A percentile compares a stretch with the other conserved stretches of the same genome.
These are phyloP conservation scores for Dalbergia cultrata DNA, from an alignment of 306 rosid species.

Conservation along the genomic window DNA sequence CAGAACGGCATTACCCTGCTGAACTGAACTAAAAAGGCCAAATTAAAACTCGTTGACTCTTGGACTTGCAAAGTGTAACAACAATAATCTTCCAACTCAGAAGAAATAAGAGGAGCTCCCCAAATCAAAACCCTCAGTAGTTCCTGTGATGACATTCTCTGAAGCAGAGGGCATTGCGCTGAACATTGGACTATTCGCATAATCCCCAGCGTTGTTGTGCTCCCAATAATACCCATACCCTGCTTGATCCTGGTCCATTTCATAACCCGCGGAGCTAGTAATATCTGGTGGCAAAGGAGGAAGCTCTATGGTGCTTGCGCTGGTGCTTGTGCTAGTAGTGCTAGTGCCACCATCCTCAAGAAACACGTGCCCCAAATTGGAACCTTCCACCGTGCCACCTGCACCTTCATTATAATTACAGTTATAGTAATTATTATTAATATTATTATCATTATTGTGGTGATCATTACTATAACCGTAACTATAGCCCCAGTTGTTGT, in stretches of 20 bases:
- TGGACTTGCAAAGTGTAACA: too few species aligned
- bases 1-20: too few species aligned
- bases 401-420: neutral
- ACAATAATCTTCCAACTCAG: neutral
- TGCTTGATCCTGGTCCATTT: conserved; percentile 17
- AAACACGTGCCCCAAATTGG: conserved; percentile 41
- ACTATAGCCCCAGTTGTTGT: conserved; percentile 18
- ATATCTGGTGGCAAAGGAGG: conserved; percentile 69
- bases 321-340: neutral
- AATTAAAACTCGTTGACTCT: too few species aligned
- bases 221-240: conserved; percentile 39
- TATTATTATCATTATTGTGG: neutral
- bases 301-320: conserved; percentile 44
- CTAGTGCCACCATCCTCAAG: conserved; percentile 1
- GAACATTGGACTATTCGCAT: conserved; percentile 43
- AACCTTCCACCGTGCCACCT: conserved; percentile 2
- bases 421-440: neutral
- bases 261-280: conserved; percentile 52
- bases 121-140: conserved; percentile 39
- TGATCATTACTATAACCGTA: neutral
- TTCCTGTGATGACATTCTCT: conserved; percentile 39
- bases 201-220: conserved; percentile 34
- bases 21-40: too few species aligned
- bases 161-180: conserved; percentile 49
- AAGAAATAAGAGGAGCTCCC: conserved; percentile 52